Base-by-base conservation (phyloP, 2,329 filamentous ascomycete species). In the Zasmidium angulare region DNA sequence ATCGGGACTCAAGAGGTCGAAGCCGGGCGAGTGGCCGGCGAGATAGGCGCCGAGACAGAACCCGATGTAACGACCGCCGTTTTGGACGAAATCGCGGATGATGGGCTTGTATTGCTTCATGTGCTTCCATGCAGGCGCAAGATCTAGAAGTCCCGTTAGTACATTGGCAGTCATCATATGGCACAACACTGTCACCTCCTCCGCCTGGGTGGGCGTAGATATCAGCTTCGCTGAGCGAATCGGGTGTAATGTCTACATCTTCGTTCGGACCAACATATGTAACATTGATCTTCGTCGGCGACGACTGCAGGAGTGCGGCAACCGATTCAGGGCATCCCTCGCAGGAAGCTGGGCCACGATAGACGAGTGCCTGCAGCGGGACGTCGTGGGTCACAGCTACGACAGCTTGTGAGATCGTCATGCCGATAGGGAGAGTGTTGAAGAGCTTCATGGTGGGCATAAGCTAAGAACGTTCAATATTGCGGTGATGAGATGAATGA, bases 11-110 rank as follows among this genome's bases (percentile, higher is more conserved):
- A 67, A 26, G 1, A 67, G 56, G 22, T 50, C 59, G 46, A 57
- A 65, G 3, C 65, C 65, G 14, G 64, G 64, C 7, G 47, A 50
- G 29, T 61, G 51, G 2, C 63, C 65, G 14, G 60, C 64, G 12
- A 67, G 48, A 49, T 63, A 67, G n/a, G 62, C 65, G 1, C 65
- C 65, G 2, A 67, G 46, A 40, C 65, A 67, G 56, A 67, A 62
- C n/a, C 65, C 65, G 20, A 67, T 31, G 31, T 67, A 67, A 22
- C 60, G 60, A 10, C 65, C 65, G 12, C 65, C 65, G 29, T 57
- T 49, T 1, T 55, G 26, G 14, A 67, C 64, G 40, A 65, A 67
- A 40, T 65, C 50, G n/a, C 56, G 64, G 47, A 67, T 61, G 3
- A 52, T 43, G 2, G 46, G 11, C n/a, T 53, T 51, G 50, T 57